These are phyloP conservation scores for Leishmania turanica DNA, from an alignment of 208 protist genomes.

Conservation along the genomic window DNA sequence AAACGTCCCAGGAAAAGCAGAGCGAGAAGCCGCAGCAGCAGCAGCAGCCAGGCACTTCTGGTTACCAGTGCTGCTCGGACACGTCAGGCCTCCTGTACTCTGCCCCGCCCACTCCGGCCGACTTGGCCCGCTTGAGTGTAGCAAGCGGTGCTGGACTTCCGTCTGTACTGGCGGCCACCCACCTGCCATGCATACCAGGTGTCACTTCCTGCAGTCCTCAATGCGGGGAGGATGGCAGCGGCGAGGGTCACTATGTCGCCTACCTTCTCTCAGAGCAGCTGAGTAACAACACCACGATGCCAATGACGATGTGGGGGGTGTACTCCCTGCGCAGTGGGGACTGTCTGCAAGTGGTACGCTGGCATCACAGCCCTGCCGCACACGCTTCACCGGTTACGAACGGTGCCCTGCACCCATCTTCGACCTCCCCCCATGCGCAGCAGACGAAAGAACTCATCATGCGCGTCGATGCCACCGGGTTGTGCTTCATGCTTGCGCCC, in stretches of 20 bases:
- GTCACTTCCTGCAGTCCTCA: background rate
- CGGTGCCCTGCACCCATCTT: background rate
- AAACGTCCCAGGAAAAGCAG: background rate
- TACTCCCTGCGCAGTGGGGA: background rate
- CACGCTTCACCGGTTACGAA: background rate
- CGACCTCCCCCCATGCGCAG: background rate
- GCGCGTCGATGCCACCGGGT: slow-evolving; percentile 18
- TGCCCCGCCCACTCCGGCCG: background rate
- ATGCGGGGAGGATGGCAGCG: background rate
- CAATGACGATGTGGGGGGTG: slow-evolving; percentile 10
- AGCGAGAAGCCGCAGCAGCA: background rate
- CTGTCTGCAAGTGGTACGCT: slow-evolving; percentile 28
- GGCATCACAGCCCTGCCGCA: slow-evolving; percentile 5
- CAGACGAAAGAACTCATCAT: slow-evolving; percentile 24
- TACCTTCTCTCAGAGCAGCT: background rate
- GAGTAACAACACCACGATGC: background rate
- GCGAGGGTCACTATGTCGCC: background rate
- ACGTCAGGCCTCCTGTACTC: slow-evolving; percentile 1
- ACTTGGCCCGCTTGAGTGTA: background rate
- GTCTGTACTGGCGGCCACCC: background rate
- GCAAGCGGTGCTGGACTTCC: background rate
- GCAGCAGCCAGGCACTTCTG: background rate
- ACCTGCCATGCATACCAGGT: background rate
- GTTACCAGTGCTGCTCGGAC: background rate
- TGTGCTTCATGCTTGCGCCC: slow-evolving; percentile 26